These are phyloP conservation scores for Phytopythium oedochilum DNA, from an alignment of 352 stramenopile species.

Conservation along the genomic window DNA sequence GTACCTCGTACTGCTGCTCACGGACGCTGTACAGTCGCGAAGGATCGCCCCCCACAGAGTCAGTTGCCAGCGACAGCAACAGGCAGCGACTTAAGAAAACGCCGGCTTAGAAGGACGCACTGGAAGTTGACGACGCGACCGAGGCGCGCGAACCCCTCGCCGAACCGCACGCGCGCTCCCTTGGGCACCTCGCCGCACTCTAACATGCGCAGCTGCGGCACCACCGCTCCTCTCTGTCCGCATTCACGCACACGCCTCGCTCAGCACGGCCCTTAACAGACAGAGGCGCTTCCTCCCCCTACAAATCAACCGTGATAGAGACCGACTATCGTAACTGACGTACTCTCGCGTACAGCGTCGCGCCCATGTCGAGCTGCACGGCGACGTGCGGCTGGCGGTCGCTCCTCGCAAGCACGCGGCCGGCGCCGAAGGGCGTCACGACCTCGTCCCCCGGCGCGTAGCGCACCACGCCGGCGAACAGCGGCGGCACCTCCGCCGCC, in stretches of 20 bases:
- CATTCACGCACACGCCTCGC: background rate
- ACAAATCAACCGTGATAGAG: too few species aligned
- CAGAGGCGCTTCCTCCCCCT: background rate
- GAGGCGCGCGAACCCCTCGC: background rate
- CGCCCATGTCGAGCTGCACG: slow-evolving; percentile 40
- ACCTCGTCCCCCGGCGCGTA: slow-evolving; percentile 61
- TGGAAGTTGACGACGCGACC: slow-evolving; percentile 4
- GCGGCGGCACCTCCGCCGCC: slow-evolving; percentile 39
- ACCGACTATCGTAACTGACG: too few species aligned
- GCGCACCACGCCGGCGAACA: slow-evolving; percentile 67
- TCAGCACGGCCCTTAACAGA: background rate
- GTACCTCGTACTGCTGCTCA: slow-evolving; percentile 28
- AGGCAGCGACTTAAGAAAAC: background rate
- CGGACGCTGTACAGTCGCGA: slow-evolving; percentile 10
- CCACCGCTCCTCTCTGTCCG: slow-evolving; percentile 36
- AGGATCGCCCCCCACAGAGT: too few species aligned
- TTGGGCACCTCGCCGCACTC: slow-evolving; percentile 62
- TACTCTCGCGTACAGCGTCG: slow-evolving; percentile 54
- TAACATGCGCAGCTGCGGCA: slow-evolving; percentile 68
- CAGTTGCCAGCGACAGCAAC: too few species aligned
- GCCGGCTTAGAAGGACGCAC: background rate
- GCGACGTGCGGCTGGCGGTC: slow-evolving; percentile 50
- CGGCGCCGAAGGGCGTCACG: slow-evolving; percentile 58
- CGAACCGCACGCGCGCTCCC: slow-evolving; percentile 31
- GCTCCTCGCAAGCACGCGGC: slow-evolving; percentile 36